phyloP scores from a whole-genome alignment of 768 basidiomycete genomes.

The Goffeauzyma gilvescens region DNA sequence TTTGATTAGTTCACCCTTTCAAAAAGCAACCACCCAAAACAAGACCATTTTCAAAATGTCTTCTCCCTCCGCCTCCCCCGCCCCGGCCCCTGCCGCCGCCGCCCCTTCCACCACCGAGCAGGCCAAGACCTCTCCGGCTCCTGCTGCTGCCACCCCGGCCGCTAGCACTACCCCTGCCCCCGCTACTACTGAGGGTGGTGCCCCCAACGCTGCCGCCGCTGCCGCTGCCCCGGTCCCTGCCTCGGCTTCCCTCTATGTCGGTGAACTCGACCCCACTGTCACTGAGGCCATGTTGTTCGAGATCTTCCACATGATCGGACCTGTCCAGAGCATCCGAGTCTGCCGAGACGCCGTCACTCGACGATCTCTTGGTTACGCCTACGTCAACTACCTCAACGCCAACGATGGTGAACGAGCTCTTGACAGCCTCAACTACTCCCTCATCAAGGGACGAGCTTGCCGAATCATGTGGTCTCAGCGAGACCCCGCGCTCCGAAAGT shows the following conservation, averaged over 20 bases:
- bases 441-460: slow-evolving; percentile 96
- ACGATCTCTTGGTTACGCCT: slow-evolving; percentile 97
- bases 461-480: slow-evolving; percentile 99
- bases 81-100: slow-evolving; percentile 2
- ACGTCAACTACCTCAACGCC: slow-evolving; percentile 95
- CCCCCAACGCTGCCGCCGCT: slow-evolving; percentile 14
- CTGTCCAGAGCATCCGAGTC: slow-evolving; percentile 86
- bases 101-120: slow-evolving; percentile 3
- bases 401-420: slow-evolving; percentile 96
- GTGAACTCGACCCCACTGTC: slow-evolving; percentile 93
- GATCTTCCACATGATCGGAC: slow-evolving; percentile 99
- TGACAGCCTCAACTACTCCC: slow-evolving; percentile 96
- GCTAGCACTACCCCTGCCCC: slow-evolving; percentile 10
- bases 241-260: slow-evolving; percentile 73
- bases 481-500: slow-evolving; percentile 97
- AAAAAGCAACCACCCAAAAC: slow-evolving; percentile 2
- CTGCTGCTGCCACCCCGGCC: slow-evolving; percentile 14
- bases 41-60: slow-evolving; percentile 6
- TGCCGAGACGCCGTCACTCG: slow-evolving; percentile 99
- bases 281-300: slow-evolving; percentile 99
- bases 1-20: too few species aligned
- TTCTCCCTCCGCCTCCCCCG: slow-evolving; percentile 1
- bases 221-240: slow-evolving; percentile 17
- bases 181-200: slow-evolving; percentile 14
- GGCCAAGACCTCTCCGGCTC: slow-evolving; percentile 12